Base-by-base conservation (phyloP, 73 alveolate species). In the Paramecium primaurelia region DNA sequence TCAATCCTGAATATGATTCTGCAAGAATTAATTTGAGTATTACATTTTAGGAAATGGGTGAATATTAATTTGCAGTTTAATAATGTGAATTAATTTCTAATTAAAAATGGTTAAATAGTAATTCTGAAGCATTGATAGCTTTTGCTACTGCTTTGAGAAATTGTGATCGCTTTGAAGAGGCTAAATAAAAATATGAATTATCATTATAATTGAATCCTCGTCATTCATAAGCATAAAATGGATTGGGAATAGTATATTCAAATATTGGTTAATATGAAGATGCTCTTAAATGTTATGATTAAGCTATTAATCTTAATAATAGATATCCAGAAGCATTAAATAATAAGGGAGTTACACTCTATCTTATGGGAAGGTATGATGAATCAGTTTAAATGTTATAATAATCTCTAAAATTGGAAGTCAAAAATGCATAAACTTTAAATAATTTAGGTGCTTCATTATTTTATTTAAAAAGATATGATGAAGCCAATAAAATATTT, bases 1-100 rank as follows among this genome's bases (percentile, higher is more conserved):
- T 49, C 2, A 80, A 80, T 47, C 58, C 71, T 20, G 11, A 80
- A 18, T 80, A 80, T 45, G 91, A 80, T 44, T 49, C 71, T 14
- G 91, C 91, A n/a, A 80, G 91, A 47, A 80, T 80, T 25, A 80
- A 80, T 80, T 36, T 80, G 20, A 80, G 91, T 47, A 80, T 80
- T 80, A 80, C 91, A 80, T 42, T 45, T 80, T 32, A 40, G 14
- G 91, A 80, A 49, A 80, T 47, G 71, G 91, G 91, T 2, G 91
- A 80, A 80, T 14, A 10, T 42, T 4, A 22, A 7, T 11, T 1
- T 18, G 91, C 91, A 26, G 91, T 80, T 11, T 7, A 40, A 40
- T n/a, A 49, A 25, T 80, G 91, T 80, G 75, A 80, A 45, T 26
- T 26, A 10, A 49, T 80, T n/a, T 22, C 28, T 0, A 80, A 80